A percentile compares a stretch with the other conserved stretches of the same genome.
Evolutionary conservation across 345 rosid genomes (phyloP).

Genomic region (Draba incana): DNA sequence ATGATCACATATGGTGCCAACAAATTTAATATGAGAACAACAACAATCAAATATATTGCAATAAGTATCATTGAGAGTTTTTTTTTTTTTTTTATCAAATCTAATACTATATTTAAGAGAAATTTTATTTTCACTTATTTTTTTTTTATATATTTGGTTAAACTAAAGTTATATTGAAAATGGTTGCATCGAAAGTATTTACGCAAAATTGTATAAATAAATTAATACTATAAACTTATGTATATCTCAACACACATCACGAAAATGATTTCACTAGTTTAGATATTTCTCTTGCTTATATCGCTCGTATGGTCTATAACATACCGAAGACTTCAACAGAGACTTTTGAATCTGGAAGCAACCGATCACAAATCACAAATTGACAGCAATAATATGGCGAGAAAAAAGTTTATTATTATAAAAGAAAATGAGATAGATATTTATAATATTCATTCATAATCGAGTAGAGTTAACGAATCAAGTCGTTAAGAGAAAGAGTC

Average conservation of each 20-base stretch:
- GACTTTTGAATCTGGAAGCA: constrained; percentile 29
- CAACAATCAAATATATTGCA: not conserved
- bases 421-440: too few relatives aligned
- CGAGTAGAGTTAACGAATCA: constrained; percentile 1
- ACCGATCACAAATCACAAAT: constrained; percentile 14
- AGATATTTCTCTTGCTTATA: constrained; percentile 10
- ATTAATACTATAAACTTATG: not conserved
- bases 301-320: constrained; percentile 5
- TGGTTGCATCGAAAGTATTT: not conserved
- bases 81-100: too few relatives aligned
- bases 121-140: not conserved
- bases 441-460: not conserved
- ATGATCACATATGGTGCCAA: not conserved
- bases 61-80: too few relatives aligned
- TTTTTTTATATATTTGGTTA: too few relatives aligned
- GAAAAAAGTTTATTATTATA: not conserved
- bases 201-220: not conserved
- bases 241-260: not conserved
- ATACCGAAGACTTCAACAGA: not conserved
- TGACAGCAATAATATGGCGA: constrained; percentile 3
- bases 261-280: not conserved
- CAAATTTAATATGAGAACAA: not conserved
- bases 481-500: constrained; percentile 14
- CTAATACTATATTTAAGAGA: too few relatives aligned
- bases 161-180: not conserved